phyloP scores from a whole-genome alignment of 371 early-diverging fungal genomes.

The Mortierella sp. region DNA sequence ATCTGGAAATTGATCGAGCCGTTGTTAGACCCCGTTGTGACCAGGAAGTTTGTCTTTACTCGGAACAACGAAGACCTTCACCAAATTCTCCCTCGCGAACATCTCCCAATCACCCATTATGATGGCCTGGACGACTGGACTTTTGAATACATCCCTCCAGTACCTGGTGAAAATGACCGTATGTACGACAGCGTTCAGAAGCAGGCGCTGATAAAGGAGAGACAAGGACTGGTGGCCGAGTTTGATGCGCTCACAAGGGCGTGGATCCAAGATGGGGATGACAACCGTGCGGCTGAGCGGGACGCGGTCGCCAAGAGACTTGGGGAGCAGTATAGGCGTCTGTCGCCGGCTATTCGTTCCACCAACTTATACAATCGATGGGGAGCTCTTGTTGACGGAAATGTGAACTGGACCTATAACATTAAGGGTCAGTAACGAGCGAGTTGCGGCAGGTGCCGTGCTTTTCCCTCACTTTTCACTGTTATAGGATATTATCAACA shows the following conservation, averaged over 20 bases:
- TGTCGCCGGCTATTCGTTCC: slow-evolving; percentile 35
- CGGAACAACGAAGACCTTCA: slow-evolving; percentile 62
- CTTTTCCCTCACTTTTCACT: no score
- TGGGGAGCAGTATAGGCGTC: slow-evolving; percentile 18
- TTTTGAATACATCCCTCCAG: slow-evolving; percentile 31
- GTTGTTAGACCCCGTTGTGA: slow-evolving; percentile 89
- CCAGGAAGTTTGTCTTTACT: slow-evolving; percentile 82
- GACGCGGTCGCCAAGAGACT: slow-evolving; percentile 20
- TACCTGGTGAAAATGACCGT: slow-evolving; percentile 21
- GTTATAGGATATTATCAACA: no score
- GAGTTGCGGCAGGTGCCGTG: no score
- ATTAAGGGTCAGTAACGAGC: no score
- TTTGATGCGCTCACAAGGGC: slow-evolving; percentile 20
- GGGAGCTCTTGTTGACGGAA: slow-evolving; percentile 2
- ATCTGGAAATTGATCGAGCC: slow-evolving; percentile 81
- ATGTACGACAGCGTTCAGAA: slow-evolving; percentile 3
- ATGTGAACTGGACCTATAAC: no score
- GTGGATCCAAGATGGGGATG: slow-evolving; percentile 19
- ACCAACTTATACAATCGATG: slow-evolving; percentile 37
- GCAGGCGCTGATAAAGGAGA: background rate
- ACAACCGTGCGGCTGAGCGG: slow-evolving; percentile 6
- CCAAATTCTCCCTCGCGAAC: slow-evolving; percentile 62
- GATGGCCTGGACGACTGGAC: slow-evolving; percentile 44
- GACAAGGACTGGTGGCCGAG: background rate
- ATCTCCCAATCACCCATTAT: slow-evolving; percentile 18